phyloP scores from a whole-genome alignment of 805 yeast genomes.

The Babjeviella inositovora region DNA sequence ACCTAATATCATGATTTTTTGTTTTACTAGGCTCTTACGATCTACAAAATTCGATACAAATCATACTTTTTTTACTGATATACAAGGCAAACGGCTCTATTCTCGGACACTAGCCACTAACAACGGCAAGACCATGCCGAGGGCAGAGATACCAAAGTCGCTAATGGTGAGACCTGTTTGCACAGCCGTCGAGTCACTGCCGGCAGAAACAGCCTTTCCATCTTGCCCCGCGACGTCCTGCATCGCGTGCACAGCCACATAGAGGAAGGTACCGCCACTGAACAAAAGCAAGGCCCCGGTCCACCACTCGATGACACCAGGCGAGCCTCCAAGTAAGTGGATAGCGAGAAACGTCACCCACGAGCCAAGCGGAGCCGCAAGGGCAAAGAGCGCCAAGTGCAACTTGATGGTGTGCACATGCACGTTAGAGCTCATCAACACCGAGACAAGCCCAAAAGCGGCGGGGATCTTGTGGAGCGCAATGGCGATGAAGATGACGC shows the following conservation, averaged over 20 bases:
- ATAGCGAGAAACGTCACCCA: conserved; percentile 26
- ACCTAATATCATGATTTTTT: too few species aligned
- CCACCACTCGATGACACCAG: conserved; percentile 12
- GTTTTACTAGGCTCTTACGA: too few species aligned
- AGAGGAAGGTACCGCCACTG: conserved; percentile 61
- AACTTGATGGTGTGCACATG: conserved; percentile 14
- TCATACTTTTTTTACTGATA: too few species aligned
- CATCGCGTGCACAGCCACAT: conserved; percentile 54
- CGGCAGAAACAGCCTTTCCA: too few species aligned
- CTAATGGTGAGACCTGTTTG: too few species aligned
- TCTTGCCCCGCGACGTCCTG: conserved; percentile 11
- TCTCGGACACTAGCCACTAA: too few species aligned
- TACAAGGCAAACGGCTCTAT: too few species aligned
- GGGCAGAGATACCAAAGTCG: too few species aligned
- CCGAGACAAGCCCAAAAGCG: conserved; percentile 46
- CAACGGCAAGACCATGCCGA: too few species aligned
- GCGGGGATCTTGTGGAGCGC: conserved; percentile 65
- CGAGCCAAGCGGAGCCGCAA: conserved; percentile 49
- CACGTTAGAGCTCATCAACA: conserved; percentile 24
- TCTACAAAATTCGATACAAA: too few species aligned
- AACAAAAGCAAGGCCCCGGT: conserved; percentile 43
- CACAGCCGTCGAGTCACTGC: conserved; percentile 3
- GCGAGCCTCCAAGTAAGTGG: conserved; percentile 9
- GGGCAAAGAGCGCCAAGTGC: conserved; percentile 36
- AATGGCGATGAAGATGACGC: conserved; percentile 40